These are phyloP conservation scores for Diplodia scrobiculata DNA, from an alignment of 2,329 filamentous ascomycete genomes.

Conservation along the genomic window DNA sequence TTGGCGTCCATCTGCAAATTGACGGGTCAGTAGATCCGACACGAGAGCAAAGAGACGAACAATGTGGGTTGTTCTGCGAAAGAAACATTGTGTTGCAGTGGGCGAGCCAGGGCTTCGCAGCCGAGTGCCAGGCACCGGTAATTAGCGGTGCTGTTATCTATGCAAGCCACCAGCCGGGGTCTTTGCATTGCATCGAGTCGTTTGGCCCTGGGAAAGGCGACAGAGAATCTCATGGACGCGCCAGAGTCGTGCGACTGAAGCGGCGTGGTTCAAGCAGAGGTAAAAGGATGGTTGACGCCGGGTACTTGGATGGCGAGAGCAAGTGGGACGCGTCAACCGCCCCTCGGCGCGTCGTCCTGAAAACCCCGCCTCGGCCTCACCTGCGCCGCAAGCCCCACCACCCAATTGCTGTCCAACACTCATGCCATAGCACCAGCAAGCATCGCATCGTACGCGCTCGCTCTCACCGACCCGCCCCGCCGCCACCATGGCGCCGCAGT, in stretches of 20 bases:
- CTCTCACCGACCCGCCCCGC: too few relatives aligned
- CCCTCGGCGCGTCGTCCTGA: not conserved
- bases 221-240: not conserved
- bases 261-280: not conserved
- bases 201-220: not conserved
- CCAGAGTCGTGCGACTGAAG: not conserved
- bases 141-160: too few relatives aligned
- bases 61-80: too few relatives aligned
- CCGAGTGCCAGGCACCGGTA: too few relatives aligned
- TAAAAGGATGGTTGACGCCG: not conserved
- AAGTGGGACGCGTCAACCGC: not conserved
- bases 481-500: conserved; percentile 29
- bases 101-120: too few relatives aligned
- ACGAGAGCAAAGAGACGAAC: too few relatives aligned
- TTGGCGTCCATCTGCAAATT: too few relatives aligned
- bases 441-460: not conserved
- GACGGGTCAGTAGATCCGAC: too few relatives aligned
- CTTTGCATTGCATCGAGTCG: not conserved
- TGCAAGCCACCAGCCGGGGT: too few relatives aligned
- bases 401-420: not conserved
- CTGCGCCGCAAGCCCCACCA: not conserved
- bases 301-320: not conserved
- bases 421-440: not conserved
- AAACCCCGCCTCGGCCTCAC: too few relatives aligned
- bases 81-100: too few relatives aligned